These are phyloP conservation scores for Tephrocybe sp. DNA, from an alignment of 768 basidiomycete species.

Conservation along the genomic window DNA sequence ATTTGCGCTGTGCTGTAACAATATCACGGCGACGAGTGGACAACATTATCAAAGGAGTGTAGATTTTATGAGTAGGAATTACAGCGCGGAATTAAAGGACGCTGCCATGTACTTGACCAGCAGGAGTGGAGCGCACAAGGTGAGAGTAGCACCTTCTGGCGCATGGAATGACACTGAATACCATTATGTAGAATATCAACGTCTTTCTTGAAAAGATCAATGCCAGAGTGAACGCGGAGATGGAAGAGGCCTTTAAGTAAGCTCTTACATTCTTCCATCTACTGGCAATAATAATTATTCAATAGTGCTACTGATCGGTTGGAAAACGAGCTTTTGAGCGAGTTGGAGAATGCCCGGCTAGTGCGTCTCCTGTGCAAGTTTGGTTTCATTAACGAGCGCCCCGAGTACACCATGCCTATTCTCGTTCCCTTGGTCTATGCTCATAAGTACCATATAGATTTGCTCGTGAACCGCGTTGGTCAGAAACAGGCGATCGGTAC, in stretches of 20 bases:
- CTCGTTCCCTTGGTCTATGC: background rate
- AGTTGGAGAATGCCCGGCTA: slow-evolving; percentile 91
- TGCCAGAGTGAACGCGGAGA: slow-evolving; percentile 67
- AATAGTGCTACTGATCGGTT: slow-evolving; percentile 74
- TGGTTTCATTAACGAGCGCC: slow-evolving; percentile 98
- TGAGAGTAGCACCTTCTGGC: slow-evolving; percentile 22
- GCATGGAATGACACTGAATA: background rate
- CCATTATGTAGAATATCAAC: slow-evolving; percentile 77
- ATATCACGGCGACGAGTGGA: slow-evolving; percentile 52
- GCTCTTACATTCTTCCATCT: slow-evolving; percentile 18
- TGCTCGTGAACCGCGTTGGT: slow-evolving; percentile 94
- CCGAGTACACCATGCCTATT: slow-evolving; percentile 67
- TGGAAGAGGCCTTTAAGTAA: slow-evolving; percentile 81
- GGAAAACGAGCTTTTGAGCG: slow-evolving; percentile 80
- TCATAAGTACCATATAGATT: slow-evolving; percentile 60
- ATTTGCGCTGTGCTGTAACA: slow-evolving; percentile 74
- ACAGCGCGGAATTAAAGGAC: slow-evolving; percentile 81
- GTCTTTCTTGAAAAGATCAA: slow-evolving; percentile 82
- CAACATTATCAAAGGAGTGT: slow-evolving; percentile 70
- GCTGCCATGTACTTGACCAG: slow-evolving; percentile 73
- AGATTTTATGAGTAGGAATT: slow-evolving; percentile 69
- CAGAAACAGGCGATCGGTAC: slow-evolving; percentile 97
- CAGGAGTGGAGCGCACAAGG: slow-evolving; percentile 68
- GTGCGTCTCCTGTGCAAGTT: slow-evolving; percentile 90
- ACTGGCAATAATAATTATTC: background rate